Conservation (phyloP, 805 yeast species). For the Kluyveromyces wickerhamii region DNA sequence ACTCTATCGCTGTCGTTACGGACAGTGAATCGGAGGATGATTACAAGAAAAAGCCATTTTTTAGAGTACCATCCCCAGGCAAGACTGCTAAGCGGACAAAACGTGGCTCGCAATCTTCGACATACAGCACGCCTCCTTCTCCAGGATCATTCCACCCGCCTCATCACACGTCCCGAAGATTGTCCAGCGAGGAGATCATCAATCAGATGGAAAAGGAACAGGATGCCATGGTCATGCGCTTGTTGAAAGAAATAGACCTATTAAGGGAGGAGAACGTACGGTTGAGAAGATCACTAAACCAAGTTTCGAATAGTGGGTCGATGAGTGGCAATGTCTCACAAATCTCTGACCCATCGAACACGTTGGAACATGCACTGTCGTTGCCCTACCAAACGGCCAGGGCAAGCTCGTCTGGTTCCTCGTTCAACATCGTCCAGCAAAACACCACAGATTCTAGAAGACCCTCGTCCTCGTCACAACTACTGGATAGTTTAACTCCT, state of each 20-base stretch:
- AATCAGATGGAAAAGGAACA: slow-evolving; percentile 59
- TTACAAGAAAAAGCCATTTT: slow-evolving; percentile 4
- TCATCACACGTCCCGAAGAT: slow-evolving; percentile 6
- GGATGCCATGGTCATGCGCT: slow-evolving; percentile 49
- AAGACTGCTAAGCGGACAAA: slow-evolving; percentile 7
- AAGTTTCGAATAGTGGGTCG: slow-evolving; percentile 7
- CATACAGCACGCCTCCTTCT: slow-evolving; percentile 7
- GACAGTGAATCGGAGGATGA: slow-evolving; percentile 7
- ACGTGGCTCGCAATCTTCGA: slow-evolving; percentile 4
- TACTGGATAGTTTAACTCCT: slow-evolving; percentile 10
- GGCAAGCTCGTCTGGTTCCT: not conserved
- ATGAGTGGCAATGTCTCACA: slow-evolving; percentile 2
- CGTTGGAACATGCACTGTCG: too few species aligned
- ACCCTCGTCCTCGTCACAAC: slow-evolving; percentile 4
- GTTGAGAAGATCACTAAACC: slow-evolving; percentile 23
- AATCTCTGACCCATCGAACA: not conserved
- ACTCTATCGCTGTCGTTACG: slow-evolving; percentile 5
- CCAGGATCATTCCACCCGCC: slow-evolving; percentile 1
- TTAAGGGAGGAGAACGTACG: slow-evolving; percentile 41
- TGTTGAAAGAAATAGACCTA: slow-evolving; percentile 43
- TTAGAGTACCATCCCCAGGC: slow-evolving; percentile 8
- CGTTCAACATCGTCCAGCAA: not conserved
- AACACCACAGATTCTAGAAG: not conserved
- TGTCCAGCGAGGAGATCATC: slow-evolving; percentile 39
- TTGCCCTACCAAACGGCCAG: not conserved